A percentile compares a stretch with the other conserved stretches of the same genome.
These are phyloP conservation scores for Suillus spraguei DNA, from an alignment of 768 basidiomycete species.

Conservation along the genomic window DNA sequence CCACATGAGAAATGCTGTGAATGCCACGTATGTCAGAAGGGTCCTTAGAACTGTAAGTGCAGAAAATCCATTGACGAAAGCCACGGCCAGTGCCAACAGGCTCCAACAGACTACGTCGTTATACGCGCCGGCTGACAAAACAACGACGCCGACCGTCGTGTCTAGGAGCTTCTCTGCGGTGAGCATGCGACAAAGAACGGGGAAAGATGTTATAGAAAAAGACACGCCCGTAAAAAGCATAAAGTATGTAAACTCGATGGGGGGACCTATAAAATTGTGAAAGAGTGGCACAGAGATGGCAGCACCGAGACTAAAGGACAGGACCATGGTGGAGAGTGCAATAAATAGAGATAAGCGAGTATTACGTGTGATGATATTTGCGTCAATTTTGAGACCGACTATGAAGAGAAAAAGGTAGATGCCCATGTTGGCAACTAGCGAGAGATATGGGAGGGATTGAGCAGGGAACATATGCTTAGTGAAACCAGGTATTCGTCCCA, in stretches of 20 bases:
- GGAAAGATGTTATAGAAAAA: slow-evolving; percentile 86
- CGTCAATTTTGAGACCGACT: slow-evolving; percentile 93
- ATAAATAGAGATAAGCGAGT: slow-evolving; percentile 65
- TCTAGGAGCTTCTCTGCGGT: slow-evolving; percentile 89
- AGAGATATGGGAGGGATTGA: slow-evolving; percentile 71
- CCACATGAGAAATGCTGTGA: slow-evolving; percentile 76
- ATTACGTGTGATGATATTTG: slow-evolving; percentile 75
- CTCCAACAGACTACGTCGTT: slow-evolving; percentile 90
- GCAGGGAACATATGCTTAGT: slow-evolving; percentile 82
- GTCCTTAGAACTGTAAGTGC: slow-evolving; percentile 87
- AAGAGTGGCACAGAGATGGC: slow-evolving; percentile 77
- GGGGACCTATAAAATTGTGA: slow-evolving; percentile 62
- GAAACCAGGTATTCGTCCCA: slow-evolving; percentile 91
- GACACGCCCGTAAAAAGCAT: slow-evolving; percentile 94
- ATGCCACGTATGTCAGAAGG: slow-evolving; percentile 77
- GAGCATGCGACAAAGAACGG: slow-evolving; percentile 87
- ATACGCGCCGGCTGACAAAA: slow-evolving; percentile 89
- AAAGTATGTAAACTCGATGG: slow-evolving; percentile 78
- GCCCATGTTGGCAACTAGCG: slow-evolving; percentile 88
- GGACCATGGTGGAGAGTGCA: slow-evolving; percentile 75
- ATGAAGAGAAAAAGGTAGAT: slow-evolving; percentile 89
- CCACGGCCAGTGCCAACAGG: slow-evolving; percentile 86
- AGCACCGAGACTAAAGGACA: slow-evolving; percentile 89
- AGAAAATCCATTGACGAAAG: slow-evolving; percentile 84
- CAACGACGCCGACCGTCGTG: slow-evolving; percentile 91